Conservation (phyloP, 495 filamentous ascomycete species). For the Hamigera avellanea region DNA sequence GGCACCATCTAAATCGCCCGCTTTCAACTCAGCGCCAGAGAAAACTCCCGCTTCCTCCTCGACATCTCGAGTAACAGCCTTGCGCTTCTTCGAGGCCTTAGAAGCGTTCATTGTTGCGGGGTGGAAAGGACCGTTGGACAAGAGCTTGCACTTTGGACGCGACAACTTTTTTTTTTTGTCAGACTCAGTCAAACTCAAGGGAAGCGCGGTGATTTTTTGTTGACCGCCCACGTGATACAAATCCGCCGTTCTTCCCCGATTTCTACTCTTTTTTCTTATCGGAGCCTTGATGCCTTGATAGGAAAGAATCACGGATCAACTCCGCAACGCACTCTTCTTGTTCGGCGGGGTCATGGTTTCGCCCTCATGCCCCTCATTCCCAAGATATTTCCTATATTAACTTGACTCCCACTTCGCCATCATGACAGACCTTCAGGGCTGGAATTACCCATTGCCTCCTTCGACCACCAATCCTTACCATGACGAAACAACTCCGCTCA, state of each 20-base stretch:
- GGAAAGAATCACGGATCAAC: no score
- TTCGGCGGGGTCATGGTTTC: no score
- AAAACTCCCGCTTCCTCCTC: constrained; percentile 38
- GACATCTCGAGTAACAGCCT: constrained; percentile 44
- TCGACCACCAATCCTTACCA: neutral
- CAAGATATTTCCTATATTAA: no score
- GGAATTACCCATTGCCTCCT: constrained; percentile 2
- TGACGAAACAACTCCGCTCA: constrained; percentile 8
- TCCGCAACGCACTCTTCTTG: no score
- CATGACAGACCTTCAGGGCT: neutral
- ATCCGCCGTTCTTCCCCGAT: constrained; percentile 18
- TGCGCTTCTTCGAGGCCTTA: constrained; percentile 42
- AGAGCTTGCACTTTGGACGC: neutral
- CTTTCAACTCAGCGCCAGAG: constrained; percentile 56
- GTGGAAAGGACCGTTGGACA: constrained; percentile 1
- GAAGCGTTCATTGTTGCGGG: constrained; percentile 21
- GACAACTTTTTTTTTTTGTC: constrained; percentile 13
- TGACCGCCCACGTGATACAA: constrained; percentile 37
- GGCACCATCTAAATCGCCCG: constrained; percentile 50
- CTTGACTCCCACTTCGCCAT: no score
- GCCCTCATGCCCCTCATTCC: no score
- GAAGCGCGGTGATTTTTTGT: constrained; percentile 1
- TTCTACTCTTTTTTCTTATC: no score
- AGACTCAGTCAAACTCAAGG: neutral
- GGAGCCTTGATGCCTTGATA: no score